Conservation (phyloP, 148 eudicot species). For the Vaccinium corymbosum region DNA sequence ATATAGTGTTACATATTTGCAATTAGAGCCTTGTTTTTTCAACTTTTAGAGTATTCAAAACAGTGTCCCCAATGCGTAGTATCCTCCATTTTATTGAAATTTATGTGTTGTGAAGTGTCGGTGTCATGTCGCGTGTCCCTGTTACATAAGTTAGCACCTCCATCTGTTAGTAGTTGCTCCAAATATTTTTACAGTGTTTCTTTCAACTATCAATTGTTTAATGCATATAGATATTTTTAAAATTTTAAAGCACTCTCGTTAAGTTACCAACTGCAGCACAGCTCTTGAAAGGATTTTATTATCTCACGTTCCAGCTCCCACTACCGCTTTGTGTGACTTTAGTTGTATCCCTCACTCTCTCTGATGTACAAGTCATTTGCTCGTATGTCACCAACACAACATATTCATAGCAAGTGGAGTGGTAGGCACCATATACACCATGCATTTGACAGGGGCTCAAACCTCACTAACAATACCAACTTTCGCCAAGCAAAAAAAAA, state of each 20-base stretch:
- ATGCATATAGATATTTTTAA: background rate
- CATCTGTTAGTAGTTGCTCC: background rate
- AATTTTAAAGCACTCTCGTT: background rate
- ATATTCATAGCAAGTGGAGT: background rate
- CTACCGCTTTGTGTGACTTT: background rate
- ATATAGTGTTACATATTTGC: too few relatives aligned
- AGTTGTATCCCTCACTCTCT: background rate
- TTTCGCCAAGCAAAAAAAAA: too few relatives aligned
- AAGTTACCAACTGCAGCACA: background rate
- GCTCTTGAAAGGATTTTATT: background rate
- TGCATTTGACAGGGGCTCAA: too few relatives aligned
- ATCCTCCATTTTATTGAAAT: too few relatives aligned
- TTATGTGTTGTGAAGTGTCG: too few relatives aligned
- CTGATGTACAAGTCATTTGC: background rate
- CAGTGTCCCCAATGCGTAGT: too few relatives aligned
- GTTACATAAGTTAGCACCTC: background rate
- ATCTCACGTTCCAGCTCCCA: background rate
- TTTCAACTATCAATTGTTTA: background rate
- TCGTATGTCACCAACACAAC: background rate
- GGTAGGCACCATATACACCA: too few relatives aligned
- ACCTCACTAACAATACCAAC: too few relatives aligned
- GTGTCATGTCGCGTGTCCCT: too few relatives aligned
- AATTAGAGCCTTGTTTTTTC: too few relatives aligned
- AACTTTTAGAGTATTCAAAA: too few relatives aligned
- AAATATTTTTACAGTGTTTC: background rate